Evolutionary conservation across 495 filamentous ascomycete genomes (phyloP).

Genomic region (Neurospora sp.): DNA sequence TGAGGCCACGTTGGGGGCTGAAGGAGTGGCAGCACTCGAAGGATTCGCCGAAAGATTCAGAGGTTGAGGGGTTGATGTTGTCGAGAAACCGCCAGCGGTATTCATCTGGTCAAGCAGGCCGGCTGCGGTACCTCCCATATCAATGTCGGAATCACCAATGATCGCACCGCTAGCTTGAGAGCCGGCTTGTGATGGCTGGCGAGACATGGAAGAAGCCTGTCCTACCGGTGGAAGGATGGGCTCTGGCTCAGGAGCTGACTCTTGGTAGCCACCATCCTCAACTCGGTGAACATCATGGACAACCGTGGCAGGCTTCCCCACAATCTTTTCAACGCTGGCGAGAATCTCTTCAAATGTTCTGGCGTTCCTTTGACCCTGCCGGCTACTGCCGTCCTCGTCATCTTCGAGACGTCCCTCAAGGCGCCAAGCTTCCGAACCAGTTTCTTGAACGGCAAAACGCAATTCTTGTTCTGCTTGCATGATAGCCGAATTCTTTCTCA

Average conservation of each 20-base stretch:
- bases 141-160: constrained; percentile 49
- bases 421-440: constrained; percentile 50
- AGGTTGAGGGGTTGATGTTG: constrained; percentile 38
- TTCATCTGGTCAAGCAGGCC: constrained; percentile 57
- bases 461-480: constrained; percentile 56
- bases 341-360: constrained; percentile 53
- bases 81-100: constrained; percentile 35
- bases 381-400: constrained; percentile 34
- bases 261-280: constrained; percentile 58
- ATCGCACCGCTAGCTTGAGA: constrained; percentile 42
- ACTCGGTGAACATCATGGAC: constrained; percentile 56
- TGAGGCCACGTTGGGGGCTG: constrained; percentile 27
- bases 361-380: constrained; percentile 34
- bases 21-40: constrained; percentile 40
- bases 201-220: constrained; percentile 25
- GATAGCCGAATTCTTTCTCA: constrained; percentile 54
- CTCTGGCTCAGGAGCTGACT: constrained; percentile 44
- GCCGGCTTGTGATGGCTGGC: constrained; percentile 36
- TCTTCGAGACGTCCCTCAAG: constrained; percentile 53
- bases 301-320: constrained; percentile 44
- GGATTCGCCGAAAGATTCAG: constrained; percentile 26
- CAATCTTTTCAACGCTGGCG: constrained; percentile 44
- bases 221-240: constrained; percentile 6
- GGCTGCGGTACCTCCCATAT: constrained; percentile 54
- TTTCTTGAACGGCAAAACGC: constrained; percentile 44